These are phyloP conservation scores for Candida gorgasii DNA, from an alignment of 805 yeast genomes.

Conservation along the genomic window DNA sequence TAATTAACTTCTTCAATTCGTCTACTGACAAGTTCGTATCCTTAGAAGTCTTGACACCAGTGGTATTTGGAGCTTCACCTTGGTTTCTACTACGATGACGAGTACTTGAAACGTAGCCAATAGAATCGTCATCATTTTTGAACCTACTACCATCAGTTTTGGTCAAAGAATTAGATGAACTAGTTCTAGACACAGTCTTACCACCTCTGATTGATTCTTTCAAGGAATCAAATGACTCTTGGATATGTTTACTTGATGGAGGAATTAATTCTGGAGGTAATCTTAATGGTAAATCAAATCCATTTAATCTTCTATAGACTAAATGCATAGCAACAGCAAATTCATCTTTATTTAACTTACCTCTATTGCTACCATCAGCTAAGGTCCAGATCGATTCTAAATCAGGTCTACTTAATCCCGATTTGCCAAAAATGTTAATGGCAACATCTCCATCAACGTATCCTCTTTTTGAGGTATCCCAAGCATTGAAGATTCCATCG, in stretches of 20 bases:
- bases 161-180: slow-evolving; percentile 18
- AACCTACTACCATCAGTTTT: slow-evolving; percentile 37
- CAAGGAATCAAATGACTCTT: slow-evolving; percentile 67
- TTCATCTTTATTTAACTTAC: slow-evolving; percentile 83
- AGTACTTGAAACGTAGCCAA: slow-evolving; percentile 70
- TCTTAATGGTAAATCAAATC: slow-evolving; percentile 76
- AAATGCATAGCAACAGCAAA: slow-evolving; percentile 97
- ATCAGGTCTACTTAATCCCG: slow-evolving; percentile 83
- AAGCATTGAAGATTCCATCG: slow-evolving; percentile 83
- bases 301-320: slow-evolving; percentile 86
- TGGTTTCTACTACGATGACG: slow-evolving; percentile 48
- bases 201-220: slow-evolving; percentile 60
- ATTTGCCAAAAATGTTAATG: slow-evolving; percentile 82
- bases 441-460: slow-evolving; percentile 78
- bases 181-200: slow-evolving; percentile 23
- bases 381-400: slow-evolving; percentile 90
- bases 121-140: slow-evolving; percentile 73
- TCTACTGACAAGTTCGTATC: slow-evolving; percentile 46
- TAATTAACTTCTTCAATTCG: slow-evolving; percentile 61
- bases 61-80: slow-evolving; percentile 16
- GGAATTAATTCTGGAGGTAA: slow-evolving; percentile 91
- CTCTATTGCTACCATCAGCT: slow-evolving; percentile 79
- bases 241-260: slow-evolving; percentile 74
- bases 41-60: slow-evolving; percentile 21
- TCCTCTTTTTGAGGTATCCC: slow-evolving; percentile 74